Percentiles rank a stretch among this genome's conserved stretches.
These are phyloP conservation scores for Talaromyces wortmannii DNA, from an alignment of 495 filamentous ascomycete species.

Conservation along the genomic window DNA sequence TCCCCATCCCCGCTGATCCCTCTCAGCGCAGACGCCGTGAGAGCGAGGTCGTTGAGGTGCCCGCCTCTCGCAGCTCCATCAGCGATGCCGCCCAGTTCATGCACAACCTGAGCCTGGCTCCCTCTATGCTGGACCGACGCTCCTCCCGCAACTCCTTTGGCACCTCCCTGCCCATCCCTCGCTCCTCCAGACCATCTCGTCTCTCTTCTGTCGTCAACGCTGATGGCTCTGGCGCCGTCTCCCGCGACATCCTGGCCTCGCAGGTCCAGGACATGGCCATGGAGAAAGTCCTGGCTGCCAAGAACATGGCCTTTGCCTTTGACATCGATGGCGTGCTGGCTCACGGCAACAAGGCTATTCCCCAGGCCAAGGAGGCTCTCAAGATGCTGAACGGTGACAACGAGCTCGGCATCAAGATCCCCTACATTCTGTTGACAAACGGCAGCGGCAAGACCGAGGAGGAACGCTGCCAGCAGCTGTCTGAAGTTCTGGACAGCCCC, in stretches of 20 bases:
- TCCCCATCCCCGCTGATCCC: conserved; percentile 43
- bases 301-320: conserved; percentile 80
- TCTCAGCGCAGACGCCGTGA: background rate
- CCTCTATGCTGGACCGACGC: conserved; percentile 59
- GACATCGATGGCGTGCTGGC: conserved; percentile 90
- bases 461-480: conserved; percentile 74
- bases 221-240: conserved; percentile 37
- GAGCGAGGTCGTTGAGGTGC: conserved; percentile 60
- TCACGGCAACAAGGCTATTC: conserved; percentile 71
- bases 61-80: conserved; percentile 61
- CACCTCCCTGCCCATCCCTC: conserved; percentile 67
- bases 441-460: conserved; percentile 86
- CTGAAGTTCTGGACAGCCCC: conserved; percentile 60
- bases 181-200: conserved; percentile 61
- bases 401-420: conserved; percentile 75
- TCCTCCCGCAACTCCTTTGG: conserved; percentile 77
- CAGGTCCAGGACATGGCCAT: conserved; percentile 66
- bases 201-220: conserved; percentile 47
- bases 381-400: conserved; percentile 82
- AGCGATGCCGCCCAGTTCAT: conserved; percentile 64
- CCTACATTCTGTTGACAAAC: conserved; percentile 91
- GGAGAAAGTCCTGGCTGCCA: conserved; percentile 58
- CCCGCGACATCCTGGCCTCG: conserved; percentile 63
- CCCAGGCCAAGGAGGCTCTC: conserved; percentile 78
- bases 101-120: conserved; percentile 63